A percentile compares a stretch with the other conserved stretches of the same genome.
phyloP scores from a whole-genome alignment of 768 basidiomycete genomes.

The Leccinum rimulosum region DNA sequence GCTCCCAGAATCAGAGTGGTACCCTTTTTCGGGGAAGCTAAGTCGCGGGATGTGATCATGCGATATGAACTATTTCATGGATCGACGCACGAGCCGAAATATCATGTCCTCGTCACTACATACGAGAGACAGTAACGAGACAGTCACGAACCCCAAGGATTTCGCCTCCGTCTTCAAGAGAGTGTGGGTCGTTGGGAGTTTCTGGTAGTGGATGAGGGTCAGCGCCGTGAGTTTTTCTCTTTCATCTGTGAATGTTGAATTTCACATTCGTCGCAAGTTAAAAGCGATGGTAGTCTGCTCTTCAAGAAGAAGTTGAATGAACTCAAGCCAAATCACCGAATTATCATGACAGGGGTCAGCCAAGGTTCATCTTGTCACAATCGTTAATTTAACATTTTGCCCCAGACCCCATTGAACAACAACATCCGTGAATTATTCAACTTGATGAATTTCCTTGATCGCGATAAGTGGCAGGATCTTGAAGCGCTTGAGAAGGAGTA shows the following conservation, averaged over 20 bases:
- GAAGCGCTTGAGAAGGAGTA: conserved; percentile 72
- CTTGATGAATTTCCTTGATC: conserved; percentile 93
- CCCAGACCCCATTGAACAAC: conserved; percentile 90
- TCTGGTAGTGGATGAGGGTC: conserved; percentile 92
- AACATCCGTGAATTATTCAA: conserved; percentile 97
- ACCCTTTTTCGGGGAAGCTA: conserved; percentile 81
- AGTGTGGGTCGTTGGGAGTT: conserved; percentile 87
- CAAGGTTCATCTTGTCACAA: background rate
- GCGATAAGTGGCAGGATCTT: conserved; percentile 71
- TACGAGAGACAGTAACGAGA: conserved; percentile 53
- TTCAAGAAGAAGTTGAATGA: conserved; percentile 83
- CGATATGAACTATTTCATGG: conserved; percentile 77
- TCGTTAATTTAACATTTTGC: background rate
- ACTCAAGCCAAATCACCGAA: conserved; percentile 71
- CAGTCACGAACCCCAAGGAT: conserved; percentile 66
- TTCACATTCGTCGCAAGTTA: conserved; percentile 51
- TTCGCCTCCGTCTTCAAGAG: conserved; percentile 73
- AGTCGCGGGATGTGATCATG: conserved; percentile 76
- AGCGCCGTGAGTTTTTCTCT: conserved; percentile 60
- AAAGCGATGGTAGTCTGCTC: conserved; percentile 74
- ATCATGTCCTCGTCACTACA: conserved; percentile 90
- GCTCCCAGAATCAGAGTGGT: conserved; percentile 71
- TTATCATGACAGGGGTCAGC: conserved; percentile 86
- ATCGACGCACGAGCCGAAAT: conserved; percentile 54
- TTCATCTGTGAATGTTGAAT: background rate